Percentiles rank a stretch among this genome's conserved stretches.
Conservation (phyloP, 2,329 filamentous ascomycete species). For the Neofusicoccum ribis region DNA sequence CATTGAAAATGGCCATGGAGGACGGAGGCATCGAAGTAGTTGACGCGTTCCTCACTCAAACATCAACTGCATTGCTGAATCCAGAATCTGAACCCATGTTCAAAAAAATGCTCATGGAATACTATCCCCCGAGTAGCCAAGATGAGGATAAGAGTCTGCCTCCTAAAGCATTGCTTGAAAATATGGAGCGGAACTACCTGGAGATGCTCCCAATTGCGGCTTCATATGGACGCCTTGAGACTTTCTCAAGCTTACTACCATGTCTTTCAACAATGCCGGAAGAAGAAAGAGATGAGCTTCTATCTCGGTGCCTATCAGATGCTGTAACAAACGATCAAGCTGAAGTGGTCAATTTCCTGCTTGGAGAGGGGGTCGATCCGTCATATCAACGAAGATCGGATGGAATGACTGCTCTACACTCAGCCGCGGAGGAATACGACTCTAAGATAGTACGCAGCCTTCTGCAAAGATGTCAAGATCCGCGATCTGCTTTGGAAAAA, state of each 20-base stretch:
- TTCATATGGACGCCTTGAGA: not conserved
- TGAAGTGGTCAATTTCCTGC: not conserved
- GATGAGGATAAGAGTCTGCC: too few species aligned
- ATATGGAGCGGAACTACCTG: not conserved
- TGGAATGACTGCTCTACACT: not conserved
- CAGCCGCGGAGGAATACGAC: not conserved
- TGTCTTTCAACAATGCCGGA: not conserved
- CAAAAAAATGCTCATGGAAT: too few species aligned
- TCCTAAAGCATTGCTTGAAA: too few species aligned
- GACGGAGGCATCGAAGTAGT: not conserved
- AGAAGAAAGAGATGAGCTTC: not conserved
- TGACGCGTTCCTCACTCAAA: not conserved
- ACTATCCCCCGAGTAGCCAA: too few species aligned
- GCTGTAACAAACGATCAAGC: not conserved
- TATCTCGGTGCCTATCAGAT: not conserved
- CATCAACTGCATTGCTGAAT: not conserved
- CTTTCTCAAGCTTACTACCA: not conserved
- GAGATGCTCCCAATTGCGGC: not conserved
- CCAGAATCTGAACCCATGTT: too few species aligned
- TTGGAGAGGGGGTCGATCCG: not conserved
- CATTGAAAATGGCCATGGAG: accelerated
- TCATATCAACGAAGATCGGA: not conserved
- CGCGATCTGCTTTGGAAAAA: not conserved
- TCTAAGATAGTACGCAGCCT: too few species aligned
- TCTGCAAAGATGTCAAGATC: not conserved